Percentiles rank a stretch among this genome's conserved stretches.
phyloP scores from a whole-genome alignment of 129 eudicot species.

The Escallonia herrerae region DNA sequence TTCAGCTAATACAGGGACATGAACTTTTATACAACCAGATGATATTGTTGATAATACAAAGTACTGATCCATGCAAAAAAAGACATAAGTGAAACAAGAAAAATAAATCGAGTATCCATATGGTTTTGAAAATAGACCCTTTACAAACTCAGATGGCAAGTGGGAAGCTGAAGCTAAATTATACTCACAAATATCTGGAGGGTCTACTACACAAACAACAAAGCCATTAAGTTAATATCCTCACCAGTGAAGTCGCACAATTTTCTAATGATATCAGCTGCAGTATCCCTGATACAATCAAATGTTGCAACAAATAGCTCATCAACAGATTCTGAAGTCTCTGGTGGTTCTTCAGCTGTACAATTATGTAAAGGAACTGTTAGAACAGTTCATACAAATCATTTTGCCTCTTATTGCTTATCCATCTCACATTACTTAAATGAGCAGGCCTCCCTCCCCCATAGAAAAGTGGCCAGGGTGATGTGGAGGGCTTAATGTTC shows the following conservation, averaged over 20 bases:
- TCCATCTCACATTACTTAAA: neutral
- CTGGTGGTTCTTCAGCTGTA: constrained; percentile 43
- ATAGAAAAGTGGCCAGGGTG: too few species aligned
- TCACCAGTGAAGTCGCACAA: constrained; percentile 67
- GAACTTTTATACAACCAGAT: too few species aligned
- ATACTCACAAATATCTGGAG: neutral
- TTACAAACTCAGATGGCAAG: neutral
- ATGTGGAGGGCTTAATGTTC: too few species aligned
- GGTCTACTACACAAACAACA: neutral
- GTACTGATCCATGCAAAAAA: too few species aligned
- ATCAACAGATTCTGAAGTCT: constrained; percentile 62
- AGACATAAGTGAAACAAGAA: too few species aligned
- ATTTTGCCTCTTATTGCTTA: neutral
- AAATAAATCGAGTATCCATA: too few species aligned
- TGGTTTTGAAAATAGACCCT: too few species aligned
- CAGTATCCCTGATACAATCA: constrained; percentile 66
- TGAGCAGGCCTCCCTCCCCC: too few species aligned
- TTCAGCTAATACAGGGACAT: too few species aligned
- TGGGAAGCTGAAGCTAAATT: neutral
- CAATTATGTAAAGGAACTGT: constrained; percentile 12
- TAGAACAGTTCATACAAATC: constrained; percentile 7
- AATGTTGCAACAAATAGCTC: constrained; percentile 93
- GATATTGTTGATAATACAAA: too few species aligned
- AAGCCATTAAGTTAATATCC: constrained; percentile 15
- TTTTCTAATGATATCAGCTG: constrained; percentile 58